Conservation (phyloP, 2,329 filamentous ascomycete genomes). For the Cordyceps javanica region DNA sequence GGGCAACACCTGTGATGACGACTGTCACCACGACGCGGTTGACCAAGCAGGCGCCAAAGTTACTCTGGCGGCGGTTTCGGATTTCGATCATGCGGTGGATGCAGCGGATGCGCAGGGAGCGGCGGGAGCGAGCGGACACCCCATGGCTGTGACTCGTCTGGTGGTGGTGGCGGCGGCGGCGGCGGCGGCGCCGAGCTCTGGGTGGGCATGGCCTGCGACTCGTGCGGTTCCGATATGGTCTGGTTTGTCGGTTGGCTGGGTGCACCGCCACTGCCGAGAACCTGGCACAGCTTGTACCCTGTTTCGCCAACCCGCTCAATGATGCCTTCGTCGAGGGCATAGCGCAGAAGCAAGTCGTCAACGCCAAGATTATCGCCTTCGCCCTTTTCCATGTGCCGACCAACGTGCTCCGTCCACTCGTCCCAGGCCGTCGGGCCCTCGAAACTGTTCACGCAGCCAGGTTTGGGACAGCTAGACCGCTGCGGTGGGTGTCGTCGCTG, state of each 20-base stretch:
- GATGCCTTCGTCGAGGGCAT: slow-evolving; percentile 58
- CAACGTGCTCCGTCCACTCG: slow-evolving; percentile 86
- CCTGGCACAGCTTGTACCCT: slow-evolving; percentile 6
- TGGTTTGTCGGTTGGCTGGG: slow-evolving; percentile 9
- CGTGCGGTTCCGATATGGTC: slow-evolving; percentile 23
- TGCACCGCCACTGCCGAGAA: slow-evolving; percentile 16
- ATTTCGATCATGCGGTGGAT: neutral
- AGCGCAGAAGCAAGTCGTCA: slow-evolving; percentile 51
- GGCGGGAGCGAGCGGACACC: neutral
- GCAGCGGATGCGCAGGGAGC: neutral
- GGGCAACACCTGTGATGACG: too few relatives aligned
- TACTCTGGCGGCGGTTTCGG: neutral
- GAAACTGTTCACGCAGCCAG: slow-evolving; percentile 67
- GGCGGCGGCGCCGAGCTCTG: neutral
- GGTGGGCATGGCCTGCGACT: slow-evolving; percentile 4
- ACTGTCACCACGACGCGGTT: neutral
- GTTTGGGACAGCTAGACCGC: slow-evolving; percentile 62
- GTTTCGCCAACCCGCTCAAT: slow-evolving; percentile 46
- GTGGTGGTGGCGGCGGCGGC: neutral
- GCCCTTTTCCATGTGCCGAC: slow-evolving; percentile 76
- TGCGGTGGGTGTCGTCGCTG: slow-evolving; percentile 63
- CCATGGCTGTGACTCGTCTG: slow-evolving; percentile 3
- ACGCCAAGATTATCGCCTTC: slow-evolving; percentile 53
- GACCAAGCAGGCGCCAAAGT: neutral
- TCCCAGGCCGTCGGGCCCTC: slow-evolving; percentile 74